These are phyloP conservation scores for Rhodamnia argentea DNA, from an alignment of 345 rosid species.

Conservation along the genomic window DNA sequence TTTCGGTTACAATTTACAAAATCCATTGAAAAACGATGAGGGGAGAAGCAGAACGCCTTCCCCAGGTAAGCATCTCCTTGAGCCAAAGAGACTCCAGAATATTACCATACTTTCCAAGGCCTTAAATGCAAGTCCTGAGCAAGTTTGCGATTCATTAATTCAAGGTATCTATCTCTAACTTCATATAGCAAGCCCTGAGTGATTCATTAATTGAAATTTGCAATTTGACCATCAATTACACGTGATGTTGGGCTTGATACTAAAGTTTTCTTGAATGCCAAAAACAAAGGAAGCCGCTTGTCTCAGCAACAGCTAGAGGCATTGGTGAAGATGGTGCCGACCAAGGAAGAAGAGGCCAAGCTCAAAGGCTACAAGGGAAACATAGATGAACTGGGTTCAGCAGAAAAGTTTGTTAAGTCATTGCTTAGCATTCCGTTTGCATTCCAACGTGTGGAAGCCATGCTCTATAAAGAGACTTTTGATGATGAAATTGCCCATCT, in stretches of 20 bases:
- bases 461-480: constrained; percentile 85
- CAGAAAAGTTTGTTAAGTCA: constrained; percentile 61
- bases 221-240: neutral
- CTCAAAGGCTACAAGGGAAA: constrained; percentile 59
- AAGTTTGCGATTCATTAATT: constrained; percentile 62
- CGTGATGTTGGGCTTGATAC: neutral
- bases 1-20: constrained; percentile 69
- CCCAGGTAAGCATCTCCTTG: constrained; percentile 85
- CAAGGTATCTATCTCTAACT: constrained; percentile 34
- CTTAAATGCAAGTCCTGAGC: constrained; percentile 58
- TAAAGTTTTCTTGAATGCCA: neutral
- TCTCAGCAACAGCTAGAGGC: constrained; percentile 82
- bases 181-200: neutral
- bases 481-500: constrained; percentile 89
- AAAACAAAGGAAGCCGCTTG: constrained; percentile 55
- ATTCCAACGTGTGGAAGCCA: constrained; percentile 67
- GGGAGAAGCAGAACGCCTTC: constrained; percentile 79
- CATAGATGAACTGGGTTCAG: constrained; percentile 70
- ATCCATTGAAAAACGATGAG: constrained; percentile 51
- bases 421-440: constrained; percentile 61
- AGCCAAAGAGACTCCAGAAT: constrained; percentile 88
- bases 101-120: constrained; percentile 87
- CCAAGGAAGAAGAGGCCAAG: constrained; percentile 84
- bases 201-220: neutral
- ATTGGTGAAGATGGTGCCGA: constrained; percentile 80